phyloP scores from a whole-genome alignment of 345 rosid genomes.

The Syzygium aqueum region DNA sequence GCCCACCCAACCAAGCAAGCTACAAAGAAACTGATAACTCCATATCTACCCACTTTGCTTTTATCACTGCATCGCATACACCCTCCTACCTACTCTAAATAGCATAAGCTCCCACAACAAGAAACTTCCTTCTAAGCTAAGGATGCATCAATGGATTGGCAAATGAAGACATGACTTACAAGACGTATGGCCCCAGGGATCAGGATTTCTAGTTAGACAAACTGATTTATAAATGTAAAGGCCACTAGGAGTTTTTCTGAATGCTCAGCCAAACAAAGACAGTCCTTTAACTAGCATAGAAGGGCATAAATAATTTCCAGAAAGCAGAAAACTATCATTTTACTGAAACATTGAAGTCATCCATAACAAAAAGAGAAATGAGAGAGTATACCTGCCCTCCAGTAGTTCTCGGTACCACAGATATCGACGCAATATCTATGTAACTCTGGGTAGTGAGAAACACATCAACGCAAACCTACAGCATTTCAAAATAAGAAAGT shows the following conservation, averaged over 20 bases:
- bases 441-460: slow-evolving; percentile 85
- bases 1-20: background rate
- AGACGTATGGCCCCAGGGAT: background rate
- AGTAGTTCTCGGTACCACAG: slow-evolving; percentile 84
- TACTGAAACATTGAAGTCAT: background rate
- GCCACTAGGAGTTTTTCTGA: background rate
- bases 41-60: background rate
- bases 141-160: background rate
- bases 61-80: background rate
- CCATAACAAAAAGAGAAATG: background rate
- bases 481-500: slow-evolving; percentile 2
- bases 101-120: background rate
- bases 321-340: background rate
- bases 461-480: slow-evolving; percentile 94
- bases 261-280: background rate
- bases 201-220: background rate
- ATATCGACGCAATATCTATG: slow-evolving; percentile 83
- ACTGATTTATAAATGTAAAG: background rate
- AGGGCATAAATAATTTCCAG: background rate
- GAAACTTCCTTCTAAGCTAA: background rate
- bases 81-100: background rate
- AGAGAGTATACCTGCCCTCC: slow-evolving; percentile 76
- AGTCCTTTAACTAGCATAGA: background rate
- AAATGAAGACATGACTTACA: background rate
- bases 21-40: background rate